phyloP scores from a whole-genome alignment of 345 rosid genomes.

The Diplotaxis tenuifolia region DNA sequence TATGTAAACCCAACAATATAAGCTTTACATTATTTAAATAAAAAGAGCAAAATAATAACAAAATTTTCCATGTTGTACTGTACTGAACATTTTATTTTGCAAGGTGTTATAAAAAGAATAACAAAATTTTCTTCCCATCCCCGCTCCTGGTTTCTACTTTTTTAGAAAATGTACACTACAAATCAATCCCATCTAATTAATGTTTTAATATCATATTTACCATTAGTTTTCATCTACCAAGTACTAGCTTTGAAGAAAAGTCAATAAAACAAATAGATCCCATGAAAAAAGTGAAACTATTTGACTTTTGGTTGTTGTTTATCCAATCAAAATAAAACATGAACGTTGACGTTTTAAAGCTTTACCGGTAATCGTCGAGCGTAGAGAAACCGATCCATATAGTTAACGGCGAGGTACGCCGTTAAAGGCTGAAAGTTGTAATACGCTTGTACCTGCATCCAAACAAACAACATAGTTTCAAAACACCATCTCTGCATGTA shows the following conservation, averaged over 20 bases:
- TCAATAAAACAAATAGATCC: slow-evolving; percentile 32
- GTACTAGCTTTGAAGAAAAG: slow-evolving; percentile 45
- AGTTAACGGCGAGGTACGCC: slow-evolving; percentile 96
- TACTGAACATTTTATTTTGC: too few relatives aligned
- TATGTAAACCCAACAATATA: not conserved
- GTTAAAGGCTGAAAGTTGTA: slow-evolving; percentile 79
- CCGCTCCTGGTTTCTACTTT: slow-evolving; percentile 28
- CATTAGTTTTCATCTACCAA: not conserved
- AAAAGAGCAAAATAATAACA: too few relatives aligned
- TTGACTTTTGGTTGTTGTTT: slow-evolving; percentile 20
- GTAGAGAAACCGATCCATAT: slow-evolving; percentile 82
- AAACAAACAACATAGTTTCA: slow-evolving; percentile 8
- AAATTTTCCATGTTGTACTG: too few relatives aligned
- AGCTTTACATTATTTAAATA: too few relatives aligned
- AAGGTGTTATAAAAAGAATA: too few relatives aligned
- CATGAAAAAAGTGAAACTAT: slow-evolving; percentile 23
- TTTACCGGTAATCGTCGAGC: slow-evolving; percentile 75
- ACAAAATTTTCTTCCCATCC: not conserved
- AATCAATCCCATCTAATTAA: not conserved
- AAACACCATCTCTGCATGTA: slow-evolving; percentile 23
- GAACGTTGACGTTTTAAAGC: slow-evolving; percentile 19
- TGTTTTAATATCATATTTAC: not conserved
- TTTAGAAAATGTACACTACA: too few relatives aligned
- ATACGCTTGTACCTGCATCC: slow-evolving; percentile 65
- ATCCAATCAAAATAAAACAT: too few relatives aligned